Base-by-base conservation (phyloP, 2,329 filamentous ascomycete species). In the Acephala macrosclerotiorum region DNA sequence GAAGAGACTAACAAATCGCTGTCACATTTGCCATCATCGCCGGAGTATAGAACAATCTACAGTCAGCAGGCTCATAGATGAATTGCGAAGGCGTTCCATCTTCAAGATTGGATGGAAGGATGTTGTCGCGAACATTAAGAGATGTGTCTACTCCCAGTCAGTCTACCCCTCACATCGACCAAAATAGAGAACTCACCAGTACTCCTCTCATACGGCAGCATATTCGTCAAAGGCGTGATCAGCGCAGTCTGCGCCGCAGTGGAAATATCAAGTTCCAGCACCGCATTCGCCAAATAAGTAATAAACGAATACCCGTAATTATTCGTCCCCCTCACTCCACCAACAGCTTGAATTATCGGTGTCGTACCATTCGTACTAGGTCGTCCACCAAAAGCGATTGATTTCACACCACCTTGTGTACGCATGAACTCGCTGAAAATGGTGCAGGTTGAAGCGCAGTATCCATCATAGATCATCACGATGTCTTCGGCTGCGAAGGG, bases 381-480 rank as follows among this genome's bases (percentile, higher is more conserved):
- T 12, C 85, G 83, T 2, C 89, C 89, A 18, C 89, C 88, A 11
- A 87, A 77, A 1, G 80, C 80, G 57, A 89, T 80, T 40, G 83
- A 84, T 65, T 82, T 83, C 5, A 89, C 83, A 38, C 83, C 82
- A 45, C 79, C 79, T 57, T 80, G 77, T 65, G 79, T 76, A 14
- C 80, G 80, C 79, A 89, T 80, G n/a, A 87, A 78, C 49, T 86
- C 81, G 22, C 80, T 79, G 73, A 89, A 85, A 55, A 85, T 79
- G 45, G 85, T 82, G 74, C 87, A 89, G 7, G 87, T 85, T 0
- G 85, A 88, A 18, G 79, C 81, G 75, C 87, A 89, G 66, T 78
- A 77, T 33, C 86, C 87, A 67, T 88, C 84, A 2, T 82, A 82
- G 51, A 86, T 68, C 33, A 82, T 65, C 33, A 79, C 63, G 25